Percentiles rank a stretch among this genome's conserved stretches.
These are phyloP conservation scores for Nakataea oryzae DNA, from an alignment of 2,329 filamentous ascomycete genomes.

Conservation along the genomic window DNA sequence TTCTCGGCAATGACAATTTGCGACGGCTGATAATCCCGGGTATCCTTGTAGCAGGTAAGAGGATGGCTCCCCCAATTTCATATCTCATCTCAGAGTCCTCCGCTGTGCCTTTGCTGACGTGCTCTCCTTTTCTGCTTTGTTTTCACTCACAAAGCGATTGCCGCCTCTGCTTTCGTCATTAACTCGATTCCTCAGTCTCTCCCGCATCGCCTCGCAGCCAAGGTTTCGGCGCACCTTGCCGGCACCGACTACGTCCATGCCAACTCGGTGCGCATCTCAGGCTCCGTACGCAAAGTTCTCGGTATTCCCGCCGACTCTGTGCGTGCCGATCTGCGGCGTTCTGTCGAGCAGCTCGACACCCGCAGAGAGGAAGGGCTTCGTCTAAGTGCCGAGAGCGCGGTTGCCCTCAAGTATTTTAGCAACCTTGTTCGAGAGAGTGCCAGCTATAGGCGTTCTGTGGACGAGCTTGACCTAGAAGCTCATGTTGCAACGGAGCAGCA, in stretches of 20 bases:
- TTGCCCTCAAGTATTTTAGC: slow-evolving; percentile 80
- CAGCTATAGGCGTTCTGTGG: slow-evolving; percentile 37
- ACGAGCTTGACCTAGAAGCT: slow-evolving; percentile 43
- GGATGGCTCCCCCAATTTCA: background rate
- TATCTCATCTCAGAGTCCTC: slow-evolving; percentile 1
- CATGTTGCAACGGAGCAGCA: slow-evolving; percentile 14
- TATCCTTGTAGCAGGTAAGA: slow-evolving; percentile 67
- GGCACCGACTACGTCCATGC: slow-evolving; percentile 86
- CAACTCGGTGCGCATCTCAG: slow-evolving; percentile 76
- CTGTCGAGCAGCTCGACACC: slow-evolving; percentile 69
- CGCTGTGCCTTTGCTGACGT: slow-evolving; percentile 5
- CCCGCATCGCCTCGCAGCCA: slow-evolving; percentile 72
- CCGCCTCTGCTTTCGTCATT: slow-evolving; percentile 71
- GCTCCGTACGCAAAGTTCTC: slow-evolving; percentile 79
- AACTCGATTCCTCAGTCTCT: slow-evolving; percentile 83
- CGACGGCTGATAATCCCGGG: slow-evolving; percentile 73
- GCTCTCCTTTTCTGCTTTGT: too few species aligned
- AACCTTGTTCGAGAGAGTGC: slow-evolving; percentile 65
- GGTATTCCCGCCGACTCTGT: slow-evolving; percentile 81
- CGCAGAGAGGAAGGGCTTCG: slow-evolving; percentile 78
- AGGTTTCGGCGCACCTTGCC: slow-evolving; percentile 71
- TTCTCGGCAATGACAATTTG: slow-evolving; percentile 73
- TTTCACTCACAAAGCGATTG: slow-evolving; percentile 46
- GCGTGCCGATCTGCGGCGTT: slow-evolving; percentile 70
- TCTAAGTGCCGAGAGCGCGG: slow-evolving; percentile 71